Evolutionary conservation across 2,329 filamentous ascomycete species (phyloP).

Genomic region (Mycosphaerella arachidis): DNA sequence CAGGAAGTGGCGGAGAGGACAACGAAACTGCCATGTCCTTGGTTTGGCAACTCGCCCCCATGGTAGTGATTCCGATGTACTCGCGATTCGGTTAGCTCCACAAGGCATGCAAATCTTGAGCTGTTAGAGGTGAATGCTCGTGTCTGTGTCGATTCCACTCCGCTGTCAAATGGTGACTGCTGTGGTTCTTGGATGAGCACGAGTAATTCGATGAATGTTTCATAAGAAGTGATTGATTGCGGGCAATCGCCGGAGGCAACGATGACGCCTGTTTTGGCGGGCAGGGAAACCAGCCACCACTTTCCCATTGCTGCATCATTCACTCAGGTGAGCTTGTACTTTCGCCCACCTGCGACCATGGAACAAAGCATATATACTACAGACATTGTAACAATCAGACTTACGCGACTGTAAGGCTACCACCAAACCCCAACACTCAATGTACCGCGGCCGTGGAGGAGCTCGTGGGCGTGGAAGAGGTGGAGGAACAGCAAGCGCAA

Average conservation of each 20-base stretch:
- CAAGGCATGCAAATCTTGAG: too few species aligned
- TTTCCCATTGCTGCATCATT: not conserved
- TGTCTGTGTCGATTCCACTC: too few species aligned
- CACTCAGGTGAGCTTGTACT: not conserved
- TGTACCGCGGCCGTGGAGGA: conserved; percentile 4
- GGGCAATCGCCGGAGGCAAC: too few species aligned
- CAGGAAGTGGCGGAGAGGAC: too few species aligned
- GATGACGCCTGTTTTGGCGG: not conserved
- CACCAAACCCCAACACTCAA: not conserved
- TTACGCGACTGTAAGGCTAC: not conserved
- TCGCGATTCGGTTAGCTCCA: too few species aligned
- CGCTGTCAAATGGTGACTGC: too few species aligned
- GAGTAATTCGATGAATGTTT: too few species aligned
- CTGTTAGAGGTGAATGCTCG: too few species aligned
- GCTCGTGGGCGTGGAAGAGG: conserved; percentile 10
- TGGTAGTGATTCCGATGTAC: too few species aligned
- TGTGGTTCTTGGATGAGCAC: too few species aligned
- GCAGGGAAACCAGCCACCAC: not conserved
- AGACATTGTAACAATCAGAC: not conserved
- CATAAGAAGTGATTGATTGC: not conserved
- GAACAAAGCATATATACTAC: not conserved
- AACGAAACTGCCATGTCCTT: too few species aligned
- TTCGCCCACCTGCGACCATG: not conserved
- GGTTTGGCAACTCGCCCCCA: too few species aligned
- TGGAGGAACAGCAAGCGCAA: conserved; percentile 4